A percentile compares a stretch with the other conserved stretches of the same genome.
phyloP scores from a whole-genome alignment of 106 monocot species.

The Alisma plantagoaquatica region DNA sequence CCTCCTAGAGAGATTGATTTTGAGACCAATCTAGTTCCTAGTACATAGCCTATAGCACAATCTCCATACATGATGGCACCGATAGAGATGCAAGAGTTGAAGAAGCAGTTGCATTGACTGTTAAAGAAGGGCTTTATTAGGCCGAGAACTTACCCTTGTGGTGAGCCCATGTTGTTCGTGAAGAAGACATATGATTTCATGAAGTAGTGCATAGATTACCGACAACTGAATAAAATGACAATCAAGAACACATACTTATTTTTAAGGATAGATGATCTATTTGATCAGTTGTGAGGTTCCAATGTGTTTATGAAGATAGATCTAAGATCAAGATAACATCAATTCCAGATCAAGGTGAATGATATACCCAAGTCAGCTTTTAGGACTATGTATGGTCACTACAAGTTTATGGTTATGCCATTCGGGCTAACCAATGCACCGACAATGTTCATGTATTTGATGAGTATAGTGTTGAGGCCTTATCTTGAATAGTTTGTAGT shows the following conservation, averaged over 20 bases:
- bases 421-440: not conserved
- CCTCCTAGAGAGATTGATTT: too few relatives aligned
- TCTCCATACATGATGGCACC: not conserved
- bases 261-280: not conserved
- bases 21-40: too few relatives aligned
- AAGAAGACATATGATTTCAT: not conserved
- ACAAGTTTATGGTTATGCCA: not conserved
- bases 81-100: too few relatives aligned
- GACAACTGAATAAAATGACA: not conserved
- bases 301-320: too few relatives aligned
- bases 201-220: not conserved
- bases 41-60: too few relatives aligned
- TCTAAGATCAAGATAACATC: not conserved
- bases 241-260: not conserved
- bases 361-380: not conserved
- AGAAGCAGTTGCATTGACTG: not conserved
- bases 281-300: too few relatives aligned
- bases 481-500: too few relatives aligned
- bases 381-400: not conserved
- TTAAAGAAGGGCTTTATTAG: not conserved
- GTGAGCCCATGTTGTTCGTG: not conserved
- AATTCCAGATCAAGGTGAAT: not conserved
- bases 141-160: too few relatives aligned
- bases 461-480: too few relatives aligned
- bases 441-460: conserved; percentile 1